Conservation (phyloP, 257 asterid species). For the Vinca minor region DNA sequence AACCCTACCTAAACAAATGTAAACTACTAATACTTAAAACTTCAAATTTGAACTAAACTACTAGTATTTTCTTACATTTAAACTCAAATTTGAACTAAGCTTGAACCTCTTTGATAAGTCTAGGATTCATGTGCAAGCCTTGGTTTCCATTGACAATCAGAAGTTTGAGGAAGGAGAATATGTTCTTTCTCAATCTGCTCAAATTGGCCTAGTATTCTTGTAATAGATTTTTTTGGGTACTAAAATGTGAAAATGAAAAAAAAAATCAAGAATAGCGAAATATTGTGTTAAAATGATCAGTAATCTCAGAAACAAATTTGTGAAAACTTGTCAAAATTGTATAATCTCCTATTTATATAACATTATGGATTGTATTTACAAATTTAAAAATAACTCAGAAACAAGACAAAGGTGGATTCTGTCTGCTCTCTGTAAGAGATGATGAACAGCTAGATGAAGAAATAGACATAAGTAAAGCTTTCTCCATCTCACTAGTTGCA, state of each 20-base stretch:
- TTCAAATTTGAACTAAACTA: too few species aligned
- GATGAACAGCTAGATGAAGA: neutral
- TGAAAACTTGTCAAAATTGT: neutral
- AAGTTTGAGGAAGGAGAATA: too few species aligned
- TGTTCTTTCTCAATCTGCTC: neutral
- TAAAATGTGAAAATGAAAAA: neutral
- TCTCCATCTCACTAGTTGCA: neutral
- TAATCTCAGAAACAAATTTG: neutral
- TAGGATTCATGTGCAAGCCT: too few species aligned
- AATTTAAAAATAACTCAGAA: neutral
- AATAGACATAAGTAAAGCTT: constrained; percentile 12
- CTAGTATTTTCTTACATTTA: too few species aligned
- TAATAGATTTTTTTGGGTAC: neutral
- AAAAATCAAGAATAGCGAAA: neutral
- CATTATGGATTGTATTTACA: neutral
- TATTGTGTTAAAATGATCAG: neutral
- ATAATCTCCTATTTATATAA: neutral
- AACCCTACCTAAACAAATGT: too few species aligned
- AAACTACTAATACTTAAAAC: too few species aligned
- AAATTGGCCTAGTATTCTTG: neutral
- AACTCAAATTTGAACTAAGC: too few species aligned
- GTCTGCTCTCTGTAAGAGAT: neutral
- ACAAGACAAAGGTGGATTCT: neutral
- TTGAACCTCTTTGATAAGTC: too few species aligned
- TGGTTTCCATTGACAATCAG: too few species aligned